Conservation (phyloP, 306 rosid genomes). For the Medicago truncatula region MtrunA17r5.0-ANR NC_053045.1:63840001-63840500, state of each 20-base stretch:
- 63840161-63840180: slow-evolving; percentile 91
- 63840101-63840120: slow-evolving; percentile 76
- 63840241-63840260: neutral
- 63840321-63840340: slow-evolving; percentile 81
- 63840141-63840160: slow-evolving; percentile 97
- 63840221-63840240: neutral
- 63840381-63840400: slow-evolving; percentile 58
- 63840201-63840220: neutral
- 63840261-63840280: slow-evolving; percentile 3
- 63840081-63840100: slow-evolving; percentile 35
- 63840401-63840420: slow-evolving; percentile 13
- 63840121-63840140: slow-evolving; percentile 80
- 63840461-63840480: slow-evolving; percentile 69
- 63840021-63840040: neutral
- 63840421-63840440: slow-evolving; percentile 48
- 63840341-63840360: slow-evolving; percentile 70
- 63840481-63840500: slow-evolving; percentile 46
- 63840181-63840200: slow-evolving; percentile 36
- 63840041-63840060: neutral
- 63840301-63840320: slow-evolving; percentile 82
- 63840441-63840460: slow-evolving; percentile 30
- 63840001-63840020: neutral
- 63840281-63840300: slow-evolving; percentile 89
- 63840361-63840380: slow-evolving; percentile 70
- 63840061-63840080: neutral